Evolutionary conservation across 2,329 filamentous ascomycete species (phyloP), one percentile per base, ranked within the genome.

Genomic region (Thielaviopsis ethacetica): DNA sequence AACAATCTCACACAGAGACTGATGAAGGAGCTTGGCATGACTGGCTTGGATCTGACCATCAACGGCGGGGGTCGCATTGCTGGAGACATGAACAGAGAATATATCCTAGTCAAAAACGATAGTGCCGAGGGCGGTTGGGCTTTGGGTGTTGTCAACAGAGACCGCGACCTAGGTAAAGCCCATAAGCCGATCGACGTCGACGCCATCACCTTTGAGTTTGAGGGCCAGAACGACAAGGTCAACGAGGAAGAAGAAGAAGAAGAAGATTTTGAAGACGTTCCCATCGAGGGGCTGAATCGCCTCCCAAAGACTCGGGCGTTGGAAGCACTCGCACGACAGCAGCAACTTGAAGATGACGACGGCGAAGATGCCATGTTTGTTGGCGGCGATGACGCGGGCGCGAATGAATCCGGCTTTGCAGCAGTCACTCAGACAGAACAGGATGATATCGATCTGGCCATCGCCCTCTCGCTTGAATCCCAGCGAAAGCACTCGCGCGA

Each of bases 81-180:
- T 15, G 83, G 93, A 55, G 93, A 98, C 67, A 89, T 84, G 66
- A 88, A 89, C 15, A 84, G 88, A 66, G 93, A 98, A 69, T 98
- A 98, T 66, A 91, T 98, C 13, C 75, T 98, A 3, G 91, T 98
- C 47, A 95, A 93, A 71, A 97, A 97, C 65, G 89, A 94, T 52
- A 88, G 90, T 0, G 90, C 89, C 1, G 91, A 97, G 68, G 93
- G 93, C 53, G 93, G 93, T 5, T 98, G 91, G 90, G 91, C 91
- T 0, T 73, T 98, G 5, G 93, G 93, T 57, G 93, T 98, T 26
- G 91, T 98, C 22, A 90, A 85, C 62, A 88, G 84, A 62, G 85
- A 88, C 61, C 94, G 87, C 63, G 82, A 93, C 56, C 79, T 84
- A 51, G 90, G 88, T 2, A 80, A 88, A 63, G 81, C 82, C 27